phyloP scores from a whole-genome alignment of 2,329 filamentous ascomycete species.

The Chlorencoelia australis region DNA sequence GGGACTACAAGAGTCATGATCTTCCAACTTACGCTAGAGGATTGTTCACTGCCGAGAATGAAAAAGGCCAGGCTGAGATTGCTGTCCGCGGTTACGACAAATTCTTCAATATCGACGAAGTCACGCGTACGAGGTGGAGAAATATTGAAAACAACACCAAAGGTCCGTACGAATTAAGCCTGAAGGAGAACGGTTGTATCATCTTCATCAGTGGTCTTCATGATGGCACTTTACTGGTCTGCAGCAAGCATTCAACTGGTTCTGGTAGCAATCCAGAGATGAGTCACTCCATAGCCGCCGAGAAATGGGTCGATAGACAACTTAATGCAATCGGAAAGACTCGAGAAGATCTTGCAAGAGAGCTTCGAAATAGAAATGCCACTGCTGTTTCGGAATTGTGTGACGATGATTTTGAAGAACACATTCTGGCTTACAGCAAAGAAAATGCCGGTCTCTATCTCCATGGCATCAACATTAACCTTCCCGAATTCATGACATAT shows the following conservation, averaged over 20 bases:
- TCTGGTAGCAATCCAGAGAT: constrained; percentile 49
- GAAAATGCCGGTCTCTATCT: constrained; percentile 85
- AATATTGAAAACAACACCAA: constrained; percentile 66
- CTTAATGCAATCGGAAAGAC: constrained; percentile 68
- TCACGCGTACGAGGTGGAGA: constrained; percentile 70
- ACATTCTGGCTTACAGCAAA: constrained; percentile 79
- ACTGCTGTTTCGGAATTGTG: constrained; percentile 94
- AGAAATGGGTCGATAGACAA: constrained; percentile 73
- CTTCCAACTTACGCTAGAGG: constrained; percentile 90
- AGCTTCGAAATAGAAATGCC: constrained; percentile 70
- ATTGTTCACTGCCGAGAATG: constrained; percentile 73
- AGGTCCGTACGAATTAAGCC: constrained; percentile 87
- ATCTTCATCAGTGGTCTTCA: constrained; percentile 92
- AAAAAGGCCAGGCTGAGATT: constrained; percentile 62
- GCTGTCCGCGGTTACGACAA: constrained; percentile 91
- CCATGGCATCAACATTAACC: constrained; percentile 90
- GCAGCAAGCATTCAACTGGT: constrained; percentile 96
- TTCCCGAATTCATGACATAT: constrained; percentile 86
- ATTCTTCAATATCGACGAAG: constrained; percentile 91
- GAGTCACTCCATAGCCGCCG: constrained; percentile 79
- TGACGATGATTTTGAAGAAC: constrained; percentile 93
- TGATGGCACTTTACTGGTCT: constrained; percentile 84
- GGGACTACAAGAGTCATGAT: constrained; percentile 83
- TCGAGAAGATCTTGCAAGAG: constrained; percentile 64
- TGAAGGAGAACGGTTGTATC: constrained; percentile 99